Conservation (phyloP, 2,329 filamentous ascomycete genomes). For the Phialocephala sp. region DNA sequence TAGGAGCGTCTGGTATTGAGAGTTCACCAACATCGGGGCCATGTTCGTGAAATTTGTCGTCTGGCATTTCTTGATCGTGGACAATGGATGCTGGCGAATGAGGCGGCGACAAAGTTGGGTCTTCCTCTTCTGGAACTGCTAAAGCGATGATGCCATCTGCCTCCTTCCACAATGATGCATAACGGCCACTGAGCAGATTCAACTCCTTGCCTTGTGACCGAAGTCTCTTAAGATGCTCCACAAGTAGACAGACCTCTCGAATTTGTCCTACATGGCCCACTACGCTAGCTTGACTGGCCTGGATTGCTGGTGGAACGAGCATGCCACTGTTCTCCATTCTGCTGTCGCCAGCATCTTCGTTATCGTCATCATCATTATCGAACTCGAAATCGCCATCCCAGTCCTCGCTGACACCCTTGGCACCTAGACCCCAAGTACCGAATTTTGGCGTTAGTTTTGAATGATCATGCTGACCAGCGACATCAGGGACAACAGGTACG, state of each 20-base stretch:
- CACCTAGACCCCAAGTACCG: slow-evolving; percentile 81
- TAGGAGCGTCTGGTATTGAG: slow-evolving; percentile 55
- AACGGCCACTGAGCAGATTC: slow-evolving; percentile 65
- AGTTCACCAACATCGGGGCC: slow-evolving; percentile 50
- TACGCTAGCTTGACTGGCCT: slow-evolving; percentile 81
- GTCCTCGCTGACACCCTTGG: slow-evolving; percentile 81
- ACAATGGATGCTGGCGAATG: slow-evolving; percentile 45
- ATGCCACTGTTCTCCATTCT: slow-evolving; percentile 54
- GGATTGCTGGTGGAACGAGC: slow-evolving; percentile 80
- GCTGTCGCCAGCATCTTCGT: slow-evolving; percentile 48
- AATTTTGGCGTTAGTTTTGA: slow-evolving; percentile 69
- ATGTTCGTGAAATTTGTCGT: slow-evolving; percentile 49
- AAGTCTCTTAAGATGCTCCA: slow-evolving; percentile 82
- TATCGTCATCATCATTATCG: slow-evolving; percentile 41
- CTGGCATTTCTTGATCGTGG: slow-evolving; percentile 51
- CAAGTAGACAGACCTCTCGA: slow-evolving; percentile 78
- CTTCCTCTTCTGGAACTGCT: slow-evolving; percentile 72
- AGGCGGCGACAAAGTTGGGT: slow-evolving; percentile 42
- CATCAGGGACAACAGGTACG: slow-evolving; percentile 74
- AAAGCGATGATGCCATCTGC: slow-evolving; percentile 87
- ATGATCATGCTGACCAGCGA: slow-evolving; percentile 55
- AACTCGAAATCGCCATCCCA: slow-evolving; percentile 94
- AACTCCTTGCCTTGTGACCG: slow-evolving; percentile 72
- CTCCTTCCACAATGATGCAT: slow-evolving; percentile 73
- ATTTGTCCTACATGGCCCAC: slow-evolving; percentile 85